phyloP scores from a whole-genome alignment of 1,284 basidiomycete genomes.

The Schizophyllum commune region DNA sequence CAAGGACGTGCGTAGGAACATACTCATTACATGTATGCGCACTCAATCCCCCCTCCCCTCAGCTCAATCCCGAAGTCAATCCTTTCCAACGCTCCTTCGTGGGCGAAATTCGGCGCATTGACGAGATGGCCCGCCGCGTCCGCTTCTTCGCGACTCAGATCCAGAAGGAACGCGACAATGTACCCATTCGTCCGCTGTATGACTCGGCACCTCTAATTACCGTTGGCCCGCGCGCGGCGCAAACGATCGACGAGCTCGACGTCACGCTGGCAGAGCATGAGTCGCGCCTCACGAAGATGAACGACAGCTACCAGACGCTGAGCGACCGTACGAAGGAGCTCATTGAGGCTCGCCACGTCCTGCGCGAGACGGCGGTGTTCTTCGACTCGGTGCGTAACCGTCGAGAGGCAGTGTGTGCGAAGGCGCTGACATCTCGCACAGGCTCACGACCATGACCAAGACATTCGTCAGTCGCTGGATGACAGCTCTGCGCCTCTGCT shows the following conservation, averaged over 20 bases:
- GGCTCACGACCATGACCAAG: slow-evolving; percentile 76
- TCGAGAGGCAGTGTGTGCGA: not conserved
- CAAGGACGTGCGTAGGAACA: slow-evolving; percentile 74
- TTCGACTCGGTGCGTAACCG: slow-evolving; percentile 66
- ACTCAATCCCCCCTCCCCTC: slow-evolving; percentile 10
- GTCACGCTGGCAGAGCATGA: slow-evolving; percentile 87
- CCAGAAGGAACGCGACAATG: slow-evolving; percentile 72
- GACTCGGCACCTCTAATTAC: slow-evolving; percentile 80
- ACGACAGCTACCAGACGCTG: slow-evolving; percentile 85
- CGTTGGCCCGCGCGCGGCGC: slow-evolving; percentile 84
- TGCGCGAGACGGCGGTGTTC: slow-evolving; percentile 94
- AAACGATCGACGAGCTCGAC: slow-evolving; percentile 92
- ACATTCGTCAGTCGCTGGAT: slow-evolving; percentile 87
- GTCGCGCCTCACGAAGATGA: slow-evolving; percentile 84
- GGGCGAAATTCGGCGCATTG: slow-evolving; percentile 88
- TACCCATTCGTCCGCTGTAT: slow-evolving; percentile 76
- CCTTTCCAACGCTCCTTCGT: slow-evolving; percentile 99
- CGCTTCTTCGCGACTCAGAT: slow-evolving; percentile 89
- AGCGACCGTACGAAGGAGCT: slow-evolving; percentile 85
- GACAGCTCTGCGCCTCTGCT: slow-evolving; percentile 89
- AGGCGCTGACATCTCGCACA: slow-evolving; percentile 23
- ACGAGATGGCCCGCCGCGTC: slow-evolving; percentile 93
- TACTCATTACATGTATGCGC: slow-evolving; percentile 1
- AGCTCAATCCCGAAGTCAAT: slow-evolving; percentile 94
- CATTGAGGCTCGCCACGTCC: slow-evolving; percentile 87